These are phyloP conservation scores for Tolypocladium cylindrosporum DNA, from an alignment of 2,329 filamentous ascomycete genomes.

Conservation along the genomic window DNA sequence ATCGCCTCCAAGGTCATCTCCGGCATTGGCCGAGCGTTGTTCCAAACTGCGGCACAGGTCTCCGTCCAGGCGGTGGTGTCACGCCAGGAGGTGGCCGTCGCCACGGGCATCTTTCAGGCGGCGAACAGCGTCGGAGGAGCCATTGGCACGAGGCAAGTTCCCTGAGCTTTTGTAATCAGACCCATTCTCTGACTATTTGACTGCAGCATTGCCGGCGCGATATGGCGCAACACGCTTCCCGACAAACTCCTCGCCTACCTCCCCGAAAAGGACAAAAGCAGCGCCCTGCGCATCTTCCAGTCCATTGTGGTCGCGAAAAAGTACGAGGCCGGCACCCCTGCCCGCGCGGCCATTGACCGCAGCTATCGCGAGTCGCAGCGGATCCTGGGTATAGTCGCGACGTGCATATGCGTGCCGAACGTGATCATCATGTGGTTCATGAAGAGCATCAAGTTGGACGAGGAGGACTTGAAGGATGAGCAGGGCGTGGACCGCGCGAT, in stretches of 20 bases:
- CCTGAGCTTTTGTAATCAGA: too few species aligned
- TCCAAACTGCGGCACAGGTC: too few species aligned
- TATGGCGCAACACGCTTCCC: slow-evolving; percentile 18
- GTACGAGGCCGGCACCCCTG: background rate
- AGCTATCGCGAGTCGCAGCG: slow-evolving; percentile 10
- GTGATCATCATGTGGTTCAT: slow-evolving; percentile 10
- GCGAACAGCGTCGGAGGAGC: too few species aligned
- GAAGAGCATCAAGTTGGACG: slow-evolving; percentile 6
- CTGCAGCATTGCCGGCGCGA: slow-evolving; percentile 19
- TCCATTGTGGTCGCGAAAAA: slow-evolving; percentile 14
- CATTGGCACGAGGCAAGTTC: too few species aligned
- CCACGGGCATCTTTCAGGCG: too few species aligned
- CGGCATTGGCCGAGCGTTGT: too few species aligned
- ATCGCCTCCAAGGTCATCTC: too few species aligned
- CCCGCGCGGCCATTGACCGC: slow-evolving; percentile 8
- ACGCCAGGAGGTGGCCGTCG: too few species aligned
- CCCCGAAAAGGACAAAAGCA: slow-evolving; percentile 6
- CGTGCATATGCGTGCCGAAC: slow-evolving; percentile 6
- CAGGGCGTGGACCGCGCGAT: background rate
- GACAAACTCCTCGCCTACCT: slow-evolving; percentile 11
- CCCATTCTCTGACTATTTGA: too few species aligned
- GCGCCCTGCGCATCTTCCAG: slow-evolving; percentile 10
- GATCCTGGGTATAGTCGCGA: slow-evolving; percentile 8
- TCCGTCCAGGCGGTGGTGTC: too few species aligned
- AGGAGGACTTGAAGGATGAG: slow-evolving; percentile 2